Percentiles rank a stretch among this genome's conserved stretches.
phyloP scores from a whole-genome alignment of 148 eudicot species.

The Silene latifolia region DNA sequence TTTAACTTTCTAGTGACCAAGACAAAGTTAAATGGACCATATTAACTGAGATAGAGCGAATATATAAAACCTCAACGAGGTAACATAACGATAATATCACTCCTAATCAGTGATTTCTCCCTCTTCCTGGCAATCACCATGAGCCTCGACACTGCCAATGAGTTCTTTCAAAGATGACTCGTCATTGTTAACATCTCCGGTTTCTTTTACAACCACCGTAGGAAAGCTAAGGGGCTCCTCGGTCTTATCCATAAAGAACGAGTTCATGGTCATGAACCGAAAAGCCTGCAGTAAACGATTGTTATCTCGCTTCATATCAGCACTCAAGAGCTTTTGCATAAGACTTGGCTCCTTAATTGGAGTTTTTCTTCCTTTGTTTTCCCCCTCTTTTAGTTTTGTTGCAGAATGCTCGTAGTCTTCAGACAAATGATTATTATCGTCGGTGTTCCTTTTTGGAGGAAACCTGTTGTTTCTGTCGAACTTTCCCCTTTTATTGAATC shows the following conservation, averaged over 20 bases:
- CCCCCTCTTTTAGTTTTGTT: slow-evolving; percentile 30
- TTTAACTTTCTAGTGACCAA: too few relatives aligned
- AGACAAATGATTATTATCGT: slow-evolving; percentile 23
- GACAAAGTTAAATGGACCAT: too few relatives aligned
- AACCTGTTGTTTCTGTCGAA: slow-evolving; percentile 33
- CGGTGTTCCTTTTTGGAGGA: slow-evolving; percentile 27
- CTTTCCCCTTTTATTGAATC: slow-evolving; percentile 48
- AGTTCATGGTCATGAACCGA: slow-evolving; percentile 78
- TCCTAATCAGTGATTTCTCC: slow-evolving; percentile 56
- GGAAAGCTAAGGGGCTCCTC: slow-evolving; percentile 60
- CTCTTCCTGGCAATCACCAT: slow-evolving; percentile 38
- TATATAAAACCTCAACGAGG: neutral
- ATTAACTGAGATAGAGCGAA: neutral
- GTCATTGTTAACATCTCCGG: slow-evolving; percentile 17
- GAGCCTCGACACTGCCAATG: neutral
- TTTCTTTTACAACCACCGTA: slow-evolving; percentile 48
- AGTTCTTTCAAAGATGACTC: slow-evolving; percentile 13
- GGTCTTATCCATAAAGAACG: slow-evolving; percentile 65
- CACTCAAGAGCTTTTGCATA: slow-evolving; percentile 63
- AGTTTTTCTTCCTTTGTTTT: slow-evolving; percentile 15
- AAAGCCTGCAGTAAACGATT: slow-evolving; percentile 63
- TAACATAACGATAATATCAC: neutral
- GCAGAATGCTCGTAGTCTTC: slow-evolving; percentile 18
- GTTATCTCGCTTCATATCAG: slow-evolving; percentile 63
- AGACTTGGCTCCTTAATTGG: slow-evolving; percentile 55